These are phyloP conservation scores for Chloranthus sessilifolius DNA, from an alignment of 164 flowering plant genomes.

Conservation along the genomic window DNA sequence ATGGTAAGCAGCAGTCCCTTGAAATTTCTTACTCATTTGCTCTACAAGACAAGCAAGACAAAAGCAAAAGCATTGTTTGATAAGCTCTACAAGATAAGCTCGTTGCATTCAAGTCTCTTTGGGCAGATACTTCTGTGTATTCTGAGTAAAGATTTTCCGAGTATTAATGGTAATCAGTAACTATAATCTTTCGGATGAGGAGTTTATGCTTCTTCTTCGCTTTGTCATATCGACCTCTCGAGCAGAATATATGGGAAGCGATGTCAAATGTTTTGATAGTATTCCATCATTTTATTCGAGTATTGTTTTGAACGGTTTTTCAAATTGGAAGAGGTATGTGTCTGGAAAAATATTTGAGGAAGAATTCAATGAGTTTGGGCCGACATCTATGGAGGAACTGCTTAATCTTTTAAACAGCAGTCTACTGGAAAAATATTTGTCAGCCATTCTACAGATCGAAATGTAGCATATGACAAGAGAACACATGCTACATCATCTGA, in stretches of 20 bases:
- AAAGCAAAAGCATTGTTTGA: conserved; percentile 57
- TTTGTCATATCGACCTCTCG: conserved; percentile 37
- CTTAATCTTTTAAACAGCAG: conserved; percentile 31
- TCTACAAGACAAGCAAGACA: conserved; percentile 29
- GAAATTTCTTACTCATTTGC: conserved; percentile 49
- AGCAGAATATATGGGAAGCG: conserved; percentile 33
- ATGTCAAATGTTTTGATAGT: conserved; percentile 14
- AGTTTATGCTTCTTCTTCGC: conserved; percentile 72
- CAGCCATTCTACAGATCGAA: conserved; percentile 18
- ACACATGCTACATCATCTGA: conserved; percentile 9
- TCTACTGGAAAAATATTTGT: conserved; percentile 52
- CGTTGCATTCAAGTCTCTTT: conserved; percentile 58
- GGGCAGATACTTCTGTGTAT: conserved; percentile 38
- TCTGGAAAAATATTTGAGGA: conserved; percentile 40
- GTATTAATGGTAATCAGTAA: conserved; percentile 1
- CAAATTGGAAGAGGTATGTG: conserved; percentile 60
- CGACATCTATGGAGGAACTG: conserved; percentile 48
- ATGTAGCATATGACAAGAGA: conserved; percentile 15
- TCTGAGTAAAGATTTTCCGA: conserved; percentile 15
- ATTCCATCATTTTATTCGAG: conserved; percentile 50
- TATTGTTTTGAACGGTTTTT: conserved; percentile 49
- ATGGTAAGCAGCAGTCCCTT: conserved; percentile 46
- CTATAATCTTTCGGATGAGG: conserved; percentile 37
- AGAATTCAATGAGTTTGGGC: conserved; percentile 30
- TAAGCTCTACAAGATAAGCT: conserved; percentile 50